These are phyloP conservation scores for Arachis monticola DNA, from an alignment of 331 rosid genomes.

Conservation along the genomic window DNA sequence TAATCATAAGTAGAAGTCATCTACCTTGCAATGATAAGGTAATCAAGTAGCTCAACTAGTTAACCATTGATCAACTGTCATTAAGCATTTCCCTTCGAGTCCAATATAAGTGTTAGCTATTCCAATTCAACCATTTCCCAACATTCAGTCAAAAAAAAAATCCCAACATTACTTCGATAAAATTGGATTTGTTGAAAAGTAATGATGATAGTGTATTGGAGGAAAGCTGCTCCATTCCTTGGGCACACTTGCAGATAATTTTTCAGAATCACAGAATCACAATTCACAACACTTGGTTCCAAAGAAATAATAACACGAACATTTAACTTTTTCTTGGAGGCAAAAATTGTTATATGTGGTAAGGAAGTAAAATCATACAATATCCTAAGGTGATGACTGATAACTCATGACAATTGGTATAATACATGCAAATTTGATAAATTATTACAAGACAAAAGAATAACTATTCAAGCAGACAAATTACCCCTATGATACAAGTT, in stretches of 20 bases:
- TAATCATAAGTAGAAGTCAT: constrained; percentile 22
- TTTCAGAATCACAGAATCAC: background rate
- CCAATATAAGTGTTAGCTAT: constrained; percentile 7
- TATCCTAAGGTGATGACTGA: background rate
- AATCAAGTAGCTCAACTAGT: background rate
- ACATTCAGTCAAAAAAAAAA: too few relatives aligned
- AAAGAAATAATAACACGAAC: constrained; percentile 17
- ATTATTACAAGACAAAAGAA: background rate
- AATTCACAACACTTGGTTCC: background rate
- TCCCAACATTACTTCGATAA: background rate
- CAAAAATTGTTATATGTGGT: background rate
- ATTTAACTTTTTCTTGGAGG: background rate
- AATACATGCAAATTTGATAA: background rate
- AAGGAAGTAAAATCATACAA: constrained; percentile 17
- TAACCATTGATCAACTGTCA: constrained; percentile 3
- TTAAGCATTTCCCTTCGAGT: background rate
- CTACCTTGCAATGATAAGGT: constrained; percentile 8
- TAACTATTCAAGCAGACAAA: constrained; percentile 2
- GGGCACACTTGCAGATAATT: background rate
- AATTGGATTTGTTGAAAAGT: constrained; percentile 19
- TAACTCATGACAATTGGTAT: too few relatives aligned
- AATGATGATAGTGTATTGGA: background rate
- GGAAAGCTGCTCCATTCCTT: constrained; percentile 11
- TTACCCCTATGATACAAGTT: constrained; percentile 55
- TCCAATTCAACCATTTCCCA: constrained; percentile 22